phyloP scores from a whole-genome alignment of 805 yeast species.

The Starmera amethionina region DNA sequence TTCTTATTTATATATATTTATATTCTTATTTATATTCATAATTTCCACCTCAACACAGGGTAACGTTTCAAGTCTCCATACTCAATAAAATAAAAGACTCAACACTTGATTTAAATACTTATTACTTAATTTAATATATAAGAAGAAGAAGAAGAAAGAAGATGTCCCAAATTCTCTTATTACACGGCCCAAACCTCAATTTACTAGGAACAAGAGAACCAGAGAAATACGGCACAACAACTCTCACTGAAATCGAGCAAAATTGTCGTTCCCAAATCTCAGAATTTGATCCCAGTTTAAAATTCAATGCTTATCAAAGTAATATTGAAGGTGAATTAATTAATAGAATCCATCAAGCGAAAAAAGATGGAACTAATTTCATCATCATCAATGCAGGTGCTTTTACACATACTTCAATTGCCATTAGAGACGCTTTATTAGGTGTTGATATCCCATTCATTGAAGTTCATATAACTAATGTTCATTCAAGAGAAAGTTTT shows the following conservation, averaged over 20 bases:
- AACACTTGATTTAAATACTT: too few relatives aligned
- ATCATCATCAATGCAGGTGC: conserved; percentile 44
- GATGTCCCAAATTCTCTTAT: conserved; percentile 23
- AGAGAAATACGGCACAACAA: conserved; percentile 39
- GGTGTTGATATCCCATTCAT: conserved; percentile 40
- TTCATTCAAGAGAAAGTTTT: conserved; percentile 41
- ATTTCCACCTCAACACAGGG: too few relatives aligned
- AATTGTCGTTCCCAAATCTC: conserved; percentile 22
- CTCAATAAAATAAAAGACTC: too few relatives aligned
- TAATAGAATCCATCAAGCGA: conserved; percentile 39
- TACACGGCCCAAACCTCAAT: conserved; percentile 42
- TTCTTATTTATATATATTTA: too few relatives aligned
- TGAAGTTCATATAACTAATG: conserved; percentile 41
- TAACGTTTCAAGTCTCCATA: too few relatives aligned
- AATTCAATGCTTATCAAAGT: conserved; percentile 28
- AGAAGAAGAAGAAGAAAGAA: not conserved
- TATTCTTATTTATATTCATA: too few relatives aligned
- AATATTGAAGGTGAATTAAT: conserved; percentile 38
- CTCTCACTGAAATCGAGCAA: conserved; percentile 31
- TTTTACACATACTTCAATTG: conserved; percentile 42
- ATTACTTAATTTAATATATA: too few relatives aligned
- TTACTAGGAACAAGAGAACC: conserved; percentile 41
- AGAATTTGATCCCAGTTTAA: conserved; percentile 18
- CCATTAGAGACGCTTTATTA: conserved; percentile 38
- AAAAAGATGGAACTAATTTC: conserved; percentile 24